Conservation (phyloP, 2,329 filamentous ascomycete species). For the Coniochaeta sp. region DNA sequence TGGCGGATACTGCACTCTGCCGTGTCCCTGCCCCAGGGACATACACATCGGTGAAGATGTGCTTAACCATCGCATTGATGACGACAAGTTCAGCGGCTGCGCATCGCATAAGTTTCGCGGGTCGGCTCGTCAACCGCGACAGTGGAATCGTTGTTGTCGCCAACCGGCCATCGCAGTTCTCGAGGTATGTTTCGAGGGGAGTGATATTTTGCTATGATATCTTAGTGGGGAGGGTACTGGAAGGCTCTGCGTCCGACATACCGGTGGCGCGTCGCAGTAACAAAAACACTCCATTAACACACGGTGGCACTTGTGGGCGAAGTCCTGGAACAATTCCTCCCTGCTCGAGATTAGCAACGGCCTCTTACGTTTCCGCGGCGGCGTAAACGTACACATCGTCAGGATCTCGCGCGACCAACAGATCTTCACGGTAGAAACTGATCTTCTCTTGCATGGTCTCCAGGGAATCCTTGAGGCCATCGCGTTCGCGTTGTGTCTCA, state of each 20-base stretch:
- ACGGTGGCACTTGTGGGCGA: neutral
- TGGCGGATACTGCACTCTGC: conserved; percentile 9
- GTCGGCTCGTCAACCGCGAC: conserved; percentile 11
- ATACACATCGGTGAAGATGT: conserved; percentile 23
- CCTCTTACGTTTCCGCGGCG: neutral
- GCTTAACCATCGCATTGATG: conserved; percentile 12
- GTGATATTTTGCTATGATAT: neutral
- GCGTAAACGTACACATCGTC: neutral
- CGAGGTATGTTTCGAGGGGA: neutral
- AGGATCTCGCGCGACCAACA: neutral
- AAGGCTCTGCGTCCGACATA: neutral
- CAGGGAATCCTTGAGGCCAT: neutral
- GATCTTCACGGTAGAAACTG: neutral
- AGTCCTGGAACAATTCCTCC: neutral
- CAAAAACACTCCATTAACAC: neutral
- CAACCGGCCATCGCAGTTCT: neutral
- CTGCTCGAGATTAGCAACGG: neutral
- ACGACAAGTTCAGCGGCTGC: conserved; percentile 20
- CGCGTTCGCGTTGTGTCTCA: neutral
- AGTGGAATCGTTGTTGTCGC: conserved; percentile 15
- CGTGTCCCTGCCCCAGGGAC: conserved; percentile 7
- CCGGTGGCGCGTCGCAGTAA: neutral
- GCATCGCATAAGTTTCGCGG: conserved; percentile 18
- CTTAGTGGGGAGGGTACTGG: neutral
- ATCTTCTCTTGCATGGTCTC: neutral